These are phyloP conservation scores for Neopestalotiopsis rosae DNA, from an alignment of 2,329 filamentous ascomycete species.

Conservation along the genomic window DNA sequence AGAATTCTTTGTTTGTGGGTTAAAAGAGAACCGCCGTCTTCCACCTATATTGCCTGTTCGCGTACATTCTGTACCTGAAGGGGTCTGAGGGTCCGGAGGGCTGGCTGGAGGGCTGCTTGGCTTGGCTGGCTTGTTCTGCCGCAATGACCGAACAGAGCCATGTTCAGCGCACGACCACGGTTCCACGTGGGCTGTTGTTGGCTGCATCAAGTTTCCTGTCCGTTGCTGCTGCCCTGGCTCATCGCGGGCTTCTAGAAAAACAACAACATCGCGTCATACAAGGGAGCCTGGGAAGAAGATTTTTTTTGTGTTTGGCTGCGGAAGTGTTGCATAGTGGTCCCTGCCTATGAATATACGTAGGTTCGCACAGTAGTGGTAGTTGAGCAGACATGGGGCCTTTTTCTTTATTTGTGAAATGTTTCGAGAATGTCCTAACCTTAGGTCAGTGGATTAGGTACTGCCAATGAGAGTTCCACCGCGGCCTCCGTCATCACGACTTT, in stretches of 20 bases:
- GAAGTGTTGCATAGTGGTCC: neutral
- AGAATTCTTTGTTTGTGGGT: neutral
- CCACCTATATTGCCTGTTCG: no score
- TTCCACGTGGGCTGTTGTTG: conserved; percentile 10
- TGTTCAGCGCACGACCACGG: conserved; percentile 9
- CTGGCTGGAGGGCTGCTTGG: no score
- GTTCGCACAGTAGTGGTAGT: neutral
- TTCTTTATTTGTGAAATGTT: neutral
- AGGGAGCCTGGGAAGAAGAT: neutral
- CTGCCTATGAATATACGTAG: neutral
- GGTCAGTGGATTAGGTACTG: neutral
- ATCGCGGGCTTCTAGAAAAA: conserved; percentile 10
- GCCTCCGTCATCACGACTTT: neutral
- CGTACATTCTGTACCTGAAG: no score
- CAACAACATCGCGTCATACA: neutral
- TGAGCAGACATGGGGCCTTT: neutral
- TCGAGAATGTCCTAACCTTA: neutral
- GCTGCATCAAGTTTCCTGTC: conserved; percentile 1
- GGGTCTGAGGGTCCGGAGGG: no score
- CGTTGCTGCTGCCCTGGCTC: neutral
- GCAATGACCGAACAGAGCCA: neutral
- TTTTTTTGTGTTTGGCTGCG: neutral
- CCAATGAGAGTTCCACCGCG: neutral
- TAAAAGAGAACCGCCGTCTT: no score
- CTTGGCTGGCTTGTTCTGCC: neutral